These are phyloP conservation scores for Penicillium steckii DNA, from an alignment of 495 filamentous ascomycete genomes.

Conservation along the genomic window DNA sequence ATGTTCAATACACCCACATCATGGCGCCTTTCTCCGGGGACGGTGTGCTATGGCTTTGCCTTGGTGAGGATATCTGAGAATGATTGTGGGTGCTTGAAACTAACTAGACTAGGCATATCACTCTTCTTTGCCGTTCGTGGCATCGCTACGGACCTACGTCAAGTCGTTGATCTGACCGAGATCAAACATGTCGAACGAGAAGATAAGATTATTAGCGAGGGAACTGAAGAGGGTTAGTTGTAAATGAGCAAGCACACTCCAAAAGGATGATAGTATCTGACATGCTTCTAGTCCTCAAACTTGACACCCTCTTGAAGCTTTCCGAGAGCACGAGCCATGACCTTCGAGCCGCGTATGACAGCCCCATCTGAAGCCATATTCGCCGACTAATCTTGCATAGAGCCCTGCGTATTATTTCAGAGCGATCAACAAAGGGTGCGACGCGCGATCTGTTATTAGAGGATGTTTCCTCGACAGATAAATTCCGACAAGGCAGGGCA, in stretches of 20 bases:
- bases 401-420: slow-evolving; percentile 49
- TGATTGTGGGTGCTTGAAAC: not conserved
- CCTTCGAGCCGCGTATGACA: slow-evolving; percentile 51
- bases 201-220: slow-evolving; percentile 45
- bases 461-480: slow-evolving; percentile 39
- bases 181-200: slow-evolving; percentile 47
- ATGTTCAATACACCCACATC: slow-evolving; percentile 5
- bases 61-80: slow-evolving; percentile 28
- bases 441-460: slow-evolving; percentile 41
- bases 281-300: slow-evolving; percentile 39
- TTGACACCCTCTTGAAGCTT: slow-evolving; percentile 50
- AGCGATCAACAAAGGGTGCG: slow-evolving; percentile 43
- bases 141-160: slow-evolving; percentile 44
- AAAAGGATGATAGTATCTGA: not conserved
- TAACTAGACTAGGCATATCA: slow-evolving; percentile 35
- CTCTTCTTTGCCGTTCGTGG: slow-evolving; percentile 47
- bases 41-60: slow-evolving; percentile 43
- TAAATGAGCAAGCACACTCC: not conserved
- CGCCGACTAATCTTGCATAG: slow-evolving; percentile 23
- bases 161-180: slow-evolving; percentile 48
- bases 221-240: slow-evolving; percentile 46
- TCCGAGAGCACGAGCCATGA: slow-evolving; percentile 50
- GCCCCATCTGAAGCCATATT: not conserved
- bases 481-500: slow-evolving; percentile 35
- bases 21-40: slow-evolving; percentile 45